Base-by-base conservation (phyloP, 495 filamentous ascomycete species). In the Letharia lupina region DNA sequence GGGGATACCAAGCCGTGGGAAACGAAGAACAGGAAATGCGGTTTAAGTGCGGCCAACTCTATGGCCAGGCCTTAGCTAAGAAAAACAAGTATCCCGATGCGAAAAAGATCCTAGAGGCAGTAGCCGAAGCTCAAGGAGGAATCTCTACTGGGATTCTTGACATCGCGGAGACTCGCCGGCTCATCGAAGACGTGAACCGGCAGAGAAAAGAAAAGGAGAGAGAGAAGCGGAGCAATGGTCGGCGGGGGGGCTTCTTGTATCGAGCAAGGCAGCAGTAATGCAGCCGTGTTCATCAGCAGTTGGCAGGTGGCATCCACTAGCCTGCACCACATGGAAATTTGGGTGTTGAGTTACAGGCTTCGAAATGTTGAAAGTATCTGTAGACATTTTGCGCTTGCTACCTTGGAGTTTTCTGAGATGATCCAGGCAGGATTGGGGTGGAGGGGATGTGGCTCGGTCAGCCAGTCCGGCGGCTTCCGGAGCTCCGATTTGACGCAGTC, bases 31-130 rank as follows among this genome's bases (percentile, higher is more conserved):
- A 60, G n/a, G 15, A 42, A 6, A 9, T 50, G 35, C 44, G 57
- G 11, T 20, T 65, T 44, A 23, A 37, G 16, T 65, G 64, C 42
- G 64, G 64, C 35, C 54, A 45, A 45, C 64, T 65, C 7, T 65
- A 60, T 18, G 64, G 64, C 23, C 7, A 40, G 9, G 48, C 48
- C 4, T 54, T 54, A 15, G n/a, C 48, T 10, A 31, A 31, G 28
- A 33, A 10, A 54, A 3, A 40, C 13, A 33, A 65, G 6, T 52
- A 60, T 11, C 2, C 9, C 6, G 28, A 13, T 20, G 64, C 64
- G 13, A 59, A 42, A 37, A 37, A 0, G 13, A 23, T 65, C 10
- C 20, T 65, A 44, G 54, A 60, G 16, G n/a, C 35, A 33, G 56
- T 65, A 39, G n/a, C n/a, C 9, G 44, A 11, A 0, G 45, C 11